These are phyloP conservation scores for Austroboletus festivus DNA, from an alignment of 768 basidiomycete genomes.

Conservation along the genomic window DNA sequence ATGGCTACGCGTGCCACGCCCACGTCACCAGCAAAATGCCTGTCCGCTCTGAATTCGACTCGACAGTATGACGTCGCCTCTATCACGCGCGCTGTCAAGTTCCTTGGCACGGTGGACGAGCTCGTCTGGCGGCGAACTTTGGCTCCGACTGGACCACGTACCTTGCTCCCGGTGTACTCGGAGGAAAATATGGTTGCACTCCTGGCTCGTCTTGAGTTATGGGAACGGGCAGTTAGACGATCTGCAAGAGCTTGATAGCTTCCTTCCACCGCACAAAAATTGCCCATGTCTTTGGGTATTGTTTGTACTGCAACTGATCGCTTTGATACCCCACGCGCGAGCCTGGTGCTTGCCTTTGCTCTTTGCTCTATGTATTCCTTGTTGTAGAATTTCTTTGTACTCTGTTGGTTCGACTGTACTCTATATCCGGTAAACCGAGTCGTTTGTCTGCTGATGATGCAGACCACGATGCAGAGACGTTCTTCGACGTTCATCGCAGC, in stretches of 20 bases:
- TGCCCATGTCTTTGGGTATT: too few relatives aligned
- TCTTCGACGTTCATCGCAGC: conserved; percentile 23
- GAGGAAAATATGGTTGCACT: conserved; percentile 25
- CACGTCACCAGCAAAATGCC: not conserved
- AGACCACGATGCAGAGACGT: conserved; percentile 24
- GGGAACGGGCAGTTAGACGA: conserved; percentile 28
- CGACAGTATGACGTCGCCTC: conserved; percentile 19
- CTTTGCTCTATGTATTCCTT: too few relatives aligned
- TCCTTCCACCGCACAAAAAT: too few relatives aligned
- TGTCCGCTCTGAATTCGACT: not conserved
- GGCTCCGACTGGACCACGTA: conserved; percentile 5
- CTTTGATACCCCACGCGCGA: too few relatives aligned
- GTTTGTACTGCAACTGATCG: too few relatives aligned
- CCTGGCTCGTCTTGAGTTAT: conserved; percentile 25
- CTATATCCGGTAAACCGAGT: conserved; percentile 8
- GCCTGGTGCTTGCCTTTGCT: too few relatives aligned
- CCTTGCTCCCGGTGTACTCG: conserved; percentile 18
- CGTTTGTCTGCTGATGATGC: conserved; percentile 15
- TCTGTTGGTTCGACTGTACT: too few relatives aligned
- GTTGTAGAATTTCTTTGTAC: too few relatives aligned
- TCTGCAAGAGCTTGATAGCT: conserved; percentile 13
- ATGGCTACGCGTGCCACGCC: not conserved
- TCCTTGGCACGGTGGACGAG: conserved; percentile 26
- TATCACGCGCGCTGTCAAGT: conserved; percentile 23
- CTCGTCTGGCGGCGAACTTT: conserved; percentile 27